Evolutionary conservation across 768 basidiomycete genomes (phyloP).

Genomic region (Tremella mesenterica): DNA sequence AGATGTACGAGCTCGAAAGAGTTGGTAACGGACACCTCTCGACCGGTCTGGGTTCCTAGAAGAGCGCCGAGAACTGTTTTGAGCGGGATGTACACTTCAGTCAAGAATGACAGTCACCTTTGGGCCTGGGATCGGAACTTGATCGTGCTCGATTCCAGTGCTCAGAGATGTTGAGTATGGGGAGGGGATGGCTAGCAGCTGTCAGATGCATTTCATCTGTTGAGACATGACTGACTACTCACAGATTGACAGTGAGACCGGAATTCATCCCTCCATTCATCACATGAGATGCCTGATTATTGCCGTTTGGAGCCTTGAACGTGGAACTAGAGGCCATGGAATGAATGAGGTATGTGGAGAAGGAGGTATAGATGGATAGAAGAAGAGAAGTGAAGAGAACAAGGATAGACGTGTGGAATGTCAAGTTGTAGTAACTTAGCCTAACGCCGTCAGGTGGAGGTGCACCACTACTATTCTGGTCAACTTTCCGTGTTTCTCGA

Average conservation of each 20-base stretch:
- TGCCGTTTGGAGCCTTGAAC: too few relatives aligned
- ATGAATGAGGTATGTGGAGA: too few relatives aligned
- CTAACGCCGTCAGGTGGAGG: too few relatives aligned
- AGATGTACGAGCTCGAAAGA: constrained; percentile 76
- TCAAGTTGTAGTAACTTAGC: too few relatives aligned
- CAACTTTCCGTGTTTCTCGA: too few relatives aligned
- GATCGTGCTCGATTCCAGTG: constrained; percentile 75
- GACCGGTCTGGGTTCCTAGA: constrained; percentile 84
- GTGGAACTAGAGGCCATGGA: too few relatives aligned
- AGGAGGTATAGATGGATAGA: too few relatives aligned
- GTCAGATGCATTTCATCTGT: not conserved
- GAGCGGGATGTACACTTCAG: constrained; percentile 34
- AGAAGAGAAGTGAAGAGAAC: not conserved
- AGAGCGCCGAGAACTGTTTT: constrained; percentile 77
- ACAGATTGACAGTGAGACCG: constrained; percentile 5
- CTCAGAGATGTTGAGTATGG: constrained; percentile 93
- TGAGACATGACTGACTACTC: not conserved
- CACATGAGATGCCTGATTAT: constrained; percentile 3
- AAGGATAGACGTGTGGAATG: not conserved
- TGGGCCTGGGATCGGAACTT: constrained; percentile 52
- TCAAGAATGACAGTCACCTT: constrained; percentile 9
- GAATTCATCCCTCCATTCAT: constrained; percentile 4
- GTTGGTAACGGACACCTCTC: constrained; percentile 94
- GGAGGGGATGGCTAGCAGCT: constrained; percentile 74
- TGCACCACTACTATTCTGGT: too few relatives aligned